phyloP scores from a whole-genome alignment of 768 basidiomycete species.

The Suillus luteus region DNA sequence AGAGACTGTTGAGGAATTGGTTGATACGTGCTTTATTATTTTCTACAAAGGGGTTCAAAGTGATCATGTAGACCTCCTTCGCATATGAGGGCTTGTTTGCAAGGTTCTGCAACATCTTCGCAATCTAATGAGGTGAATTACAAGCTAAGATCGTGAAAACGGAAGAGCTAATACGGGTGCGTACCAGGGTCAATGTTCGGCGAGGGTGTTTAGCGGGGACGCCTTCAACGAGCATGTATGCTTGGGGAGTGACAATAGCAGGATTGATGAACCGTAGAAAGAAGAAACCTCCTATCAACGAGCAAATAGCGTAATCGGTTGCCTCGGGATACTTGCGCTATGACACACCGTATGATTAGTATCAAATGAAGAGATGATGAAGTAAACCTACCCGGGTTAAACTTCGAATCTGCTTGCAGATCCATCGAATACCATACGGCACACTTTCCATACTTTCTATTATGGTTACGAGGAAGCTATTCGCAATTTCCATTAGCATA shows the following conservation, averaged over 20 bases:
- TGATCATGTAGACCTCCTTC: slow-evolving; percentile 99
- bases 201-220: slow-evolving; percentile 98
- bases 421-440: slow-evolving; percentile 99
- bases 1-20: slow-evolving; percentile 93
- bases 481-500: slow-evolving; percentile 99
- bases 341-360: slow-evolving; percentile 8
- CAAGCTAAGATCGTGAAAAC: background rate
- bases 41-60: slow-evolving; percentile 97
- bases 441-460: slow-evolving; percentile 99
- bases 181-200: slow-evolving; percentile 87
- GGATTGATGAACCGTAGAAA: slow-evolving; percentile 99
- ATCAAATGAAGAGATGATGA: slow-evolving; percentile 15
- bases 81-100: slow-evolving; percentile 98
- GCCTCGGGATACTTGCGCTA: slow-evolving; percentile 99
- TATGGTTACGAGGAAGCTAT: slow-evolving; percentile 95
- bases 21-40: slow-evolving; percentile 98
- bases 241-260: slow-evolving; percentile 98
- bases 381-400: slow-evolving; percentile 75
- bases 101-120: slow-evolving; percentile 99
- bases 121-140: slow-evolving; percentile 61
- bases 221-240: slow-evolving; percentile 98
- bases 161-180: slow-evolving; percentile 17
- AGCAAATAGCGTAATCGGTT: slow-evolving; percentile 97
- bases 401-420: slow-evolving; percentile 98
- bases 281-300: slow-evolving; percentile 98